Conservation (phyloP, 1,284 basidiomycete species). For the Pholiota adiposa region DNA sequence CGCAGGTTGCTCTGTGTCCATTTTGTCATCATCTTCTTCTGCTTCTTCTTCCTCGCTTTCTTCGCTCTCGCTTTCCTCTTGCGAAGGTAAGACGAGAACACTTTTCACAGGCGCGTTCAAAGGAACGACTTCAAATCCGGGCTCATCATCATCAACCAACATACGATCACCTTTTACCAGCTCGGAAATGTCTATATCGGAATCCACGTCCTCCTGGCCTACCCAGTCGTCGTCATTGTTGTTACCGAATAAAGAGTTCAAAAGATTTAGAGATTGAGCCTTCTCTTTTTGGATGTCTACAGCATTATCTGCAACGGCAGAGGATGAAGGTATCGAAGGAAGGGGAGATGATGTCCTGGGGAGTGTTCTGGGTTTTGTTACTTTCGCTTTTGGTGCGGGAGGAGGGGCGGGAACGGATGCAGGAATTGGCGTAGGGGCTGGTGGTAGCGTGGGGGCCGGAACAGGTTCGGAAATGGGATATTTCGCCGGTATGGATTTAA, state of each 20-base stretch:
- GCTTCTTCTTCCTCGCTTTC: constrained; percentile 17
- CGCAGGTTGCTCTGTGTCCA: constrained; percentile 14
- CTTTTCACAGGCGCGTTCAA: constrained; percentile 13
- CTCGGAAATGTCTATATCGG: constrained; percentile 52
- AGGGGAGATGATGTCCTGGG: background rate
- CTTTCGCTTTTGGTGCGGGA: background rate
- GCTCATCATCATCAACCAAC: constrained; percentile 21
- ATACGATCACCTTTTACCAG: constrained; percentile 32
- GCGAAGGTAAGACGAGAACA: constrained; percentile 9
- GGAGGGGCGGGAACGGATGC: background rate
- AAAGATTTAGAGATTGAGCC: constrained; percentile 47
- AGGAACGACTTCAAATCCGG: constrained; percentile 46
- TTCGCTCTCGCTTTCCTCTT: constrained; percentile 22
- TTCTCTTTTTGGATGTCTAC: constrained; percentile 51
- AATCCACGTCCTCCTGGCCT: constrained; percentile 55
- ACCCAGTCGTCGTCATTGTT: constrained; percentile 53
- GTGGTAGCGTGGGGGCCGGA: background rate
- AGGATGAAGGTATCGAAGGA: background rate
- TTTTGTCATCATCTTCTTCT: background rate
- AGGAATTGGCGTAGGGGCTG: background rate
- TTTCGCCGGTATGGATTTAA: background rate
- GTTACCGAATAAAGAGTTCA: constrained; percentile 56
- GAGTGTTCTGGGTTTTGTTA: background rate
- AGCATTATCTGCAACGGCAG: constrained; percentile 13
- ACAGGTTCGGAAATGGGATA: background rate